Conservation (phyloP, 108 stramenopile genomes). For the Craspedostauros australis region DNA sequence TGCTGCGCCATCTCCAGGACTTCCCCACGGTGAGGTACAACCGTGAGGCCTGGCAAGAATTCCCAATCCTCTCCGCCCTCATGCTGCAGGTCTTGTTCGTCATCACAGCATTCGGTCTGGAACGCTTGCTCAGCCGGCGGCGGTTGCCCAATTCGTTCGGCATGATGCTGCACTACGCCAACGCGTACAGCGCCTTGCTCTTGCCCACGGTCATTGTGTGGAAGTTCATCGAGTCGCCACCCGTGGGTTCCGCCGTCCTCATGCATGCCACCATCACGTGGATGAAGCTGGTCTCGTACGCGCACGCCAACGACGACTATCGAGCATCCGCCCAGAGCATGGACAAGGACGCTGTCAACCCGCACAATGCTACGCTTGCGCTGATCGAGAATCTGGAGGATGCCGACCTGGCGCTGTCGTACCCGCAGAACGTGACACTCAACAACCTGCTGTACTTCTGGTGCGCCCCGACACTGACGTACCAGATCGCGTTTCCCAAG, state of each 20-base stretch:
- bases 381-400: conserved; percentile 62
- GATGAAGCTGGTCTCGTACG: conserved; percentile 79
- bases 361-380: conserved; percentile 28
- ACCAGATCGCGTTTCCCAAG: conserved; percentile 79
- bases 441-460: conserved; percentile 80
- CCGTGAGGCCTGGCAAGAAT: conserved; percentile 32
- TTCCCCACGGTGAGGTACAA: conserved; percentile 2
- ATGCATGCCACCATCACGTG: conserved; percentile 59
- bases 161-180: conserved; percentile 54
- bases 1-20: conserved; percentile 1
- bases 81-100: conserved; percentile 45
- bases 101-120: conserved; percentile 48
- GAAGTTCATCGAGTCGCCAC: conserved; percentile 52
- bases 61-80: conserved; percentile 55
- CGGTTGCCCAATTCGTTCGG: conserved; percentile 39
- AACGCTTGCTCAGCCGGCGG: conserved; percentile 36
- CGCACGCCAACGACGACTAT: conserved; percentile 73
- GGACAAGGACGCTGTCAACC: conserved; percentile 1
- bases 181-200: conserved; percentile 46
- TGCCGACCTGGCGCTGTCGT: conserved; percentile 28
- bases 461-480: conserved; percentile 83
- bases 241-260: conserved; percentile 49
- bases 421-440: conserved; percentile 59
- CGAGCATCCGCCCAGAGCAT: conserved; percentile 19
- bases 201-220: conserved; percentile 56